Base-by-base conservation (phyloP, 2,329 filamentous ascomycete genomes). In the Verruconis gallopava region DNA sequence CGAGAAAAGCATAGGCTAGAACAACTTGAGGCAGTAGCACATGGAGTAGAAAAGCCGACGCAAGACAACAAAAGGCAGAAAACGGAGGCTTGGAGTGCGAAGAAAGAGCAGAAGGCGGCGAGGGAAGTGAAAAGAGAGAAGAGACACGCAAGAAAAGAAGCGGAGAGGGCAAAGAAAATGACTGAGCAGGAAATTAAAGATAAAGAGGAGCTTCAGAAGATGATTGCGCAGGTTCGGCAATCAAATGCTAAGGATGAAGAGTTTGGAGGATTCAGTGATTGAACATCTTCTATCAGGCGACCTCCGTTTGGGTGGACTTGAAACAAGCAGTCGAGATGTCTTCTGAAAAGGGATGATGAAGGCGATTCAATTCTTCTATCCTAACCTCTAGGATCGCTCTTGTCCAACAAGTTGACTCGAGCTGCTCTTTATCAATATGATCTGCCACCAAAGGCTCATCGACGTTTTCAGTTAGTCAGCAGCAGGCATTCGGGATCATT, bases 1-100 rank as follows among this genome's bases (percentile, higher is more conserved):
- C 55, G 64, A 2, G 67, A 70, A 51, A 52, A 57, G 41, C 58
- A 60, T 37, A 55, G 67, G 9, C 50, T 53, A n/a, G 59, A 55
- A 21, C 59, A 63, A 40, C 40, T 55, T n/a, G 50, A 51, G 14
- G 48, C 49, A 12, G 51, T 52, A 14, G 48, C 48, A 13, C 48
- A 51, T n/a, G 49, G 50, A 33, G 59, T 58, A 45, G 53, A 52
- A 2, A 52, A 51, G 12, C 47, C 50, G 18, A 50, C 53, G 17
- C 37, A 46, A 38, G 49, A 49, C 44, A 42, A 33, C 25, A 50
- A 54, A 35, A 55, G 56, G 37, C 55, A 61, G 40, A 53, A 44
- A 34, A 38, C n/a, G 14, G 40, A 43, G 15, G 58, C 60, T 9
- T 63, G 60, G 60, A 60, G 52, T 21, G 46, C 42, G 39, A 55